phyloP scores from a whole-genome alignment of 2,329 filamentous ascomycete genomes.

The Colletotrichum tofieldiae region DNA sequence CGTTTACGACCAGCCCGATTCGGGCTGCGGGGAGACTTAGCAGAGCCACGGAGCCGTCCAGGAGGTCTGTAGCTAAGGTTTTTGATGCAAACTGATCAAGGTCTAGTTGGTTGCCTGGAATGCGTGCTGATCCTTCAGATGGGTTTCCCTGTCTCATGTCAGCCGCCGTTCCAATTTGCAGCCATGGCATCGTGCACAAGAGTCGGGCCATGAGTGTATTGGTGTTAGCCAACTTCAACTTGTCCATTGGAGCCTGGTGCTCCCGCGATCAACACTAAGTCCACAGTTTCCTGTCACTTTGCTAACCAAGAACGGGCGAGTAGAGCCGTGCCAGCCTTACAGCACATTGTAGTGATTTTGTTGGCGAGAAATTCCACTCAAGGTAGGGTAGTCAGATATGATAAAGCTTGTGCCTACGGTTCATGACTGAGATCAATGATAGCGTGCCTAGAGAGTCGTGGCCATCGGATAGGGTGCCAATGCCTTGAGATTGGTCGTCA shows the following conservation, averaged over 20 bases:
- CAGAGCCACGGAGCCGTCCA: background rate
- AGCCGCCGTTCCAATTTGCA: background rate
- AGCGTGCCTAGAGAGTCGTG: background rate
- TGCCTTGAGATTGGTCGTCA: too few relatives aligned
- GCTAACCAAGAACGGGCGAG: background rate
- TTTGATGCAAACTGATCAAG: background rate
- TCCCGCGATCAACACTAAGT: too few relatives aligned
- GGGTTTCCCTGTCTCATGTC: background rate
- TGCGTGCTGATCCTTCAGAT: background rate
- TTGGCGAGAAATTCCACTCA: background rate
- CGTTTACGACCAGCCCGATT: constrained; percentile 28
- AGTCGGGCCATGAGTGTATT: background rate
- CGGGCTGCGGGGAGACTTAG: background rate
- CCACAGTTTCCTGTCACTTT: background rate
- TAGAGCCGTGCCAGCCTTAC: background rate
- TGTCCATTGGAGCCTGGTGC: too few relatives aligned
- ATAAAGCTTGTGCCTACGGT: background rate
- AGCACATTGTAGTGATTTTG: background rate
- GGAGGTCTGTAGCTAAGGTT: background rate
- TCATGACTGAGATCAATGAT: background rate
- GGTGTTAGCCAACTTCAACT: background rate
- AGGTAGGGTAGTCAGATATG: background rate
- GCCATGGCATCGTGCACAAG: background rate
- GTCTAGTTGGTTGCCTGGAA: constrained; percentile 2
- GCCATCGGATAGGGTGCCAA: too few relatives aligned